Evolutionary conservation across 139 green algal species (phyloP).

Genomic region (Parachlorella kessleri): DNA sequence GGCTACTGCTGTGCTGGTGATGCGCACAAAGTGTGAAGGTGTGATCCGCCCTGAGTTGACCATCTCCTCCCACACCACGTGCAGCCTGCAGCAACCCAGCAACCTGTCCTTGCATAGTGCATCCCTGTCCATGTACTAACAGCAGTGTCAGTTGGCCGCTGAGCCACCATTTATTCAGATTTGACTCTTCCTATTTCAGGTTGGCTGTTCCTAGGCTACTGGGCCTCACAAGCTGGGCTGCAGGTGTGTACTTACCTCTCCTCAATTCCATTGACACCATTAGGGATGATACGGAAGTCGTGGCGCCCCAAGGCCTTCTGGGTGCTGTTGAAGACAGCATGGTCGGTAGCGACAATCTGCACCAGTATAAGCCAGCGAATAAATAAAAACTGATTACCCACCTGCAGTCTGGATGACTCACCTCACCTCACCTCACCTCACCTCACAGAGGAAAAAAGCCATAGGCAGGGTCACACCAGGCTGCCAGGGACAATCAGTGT

Average conservation of each 20-base stretch:
- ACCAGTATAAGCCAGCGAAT: not conserved
- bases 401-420: too few species aligned
- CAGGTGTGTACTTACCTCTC: too few species aligned
- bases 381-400: not conserved
- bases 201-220: too few species aligned
- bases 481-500: too few species aligned
- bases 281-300: constrained; percentile 95
- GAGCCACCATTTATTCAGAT: too few species aligned
- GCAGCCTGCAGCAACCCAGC: constrained; percentile 69
- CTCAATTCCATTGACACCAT: constrained; percentile 97
- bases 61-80: constrained; percentile 88
- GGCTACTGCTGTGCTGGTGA: constrained; percentile 85
- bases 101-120: too few species aligned
- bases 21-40: constrained; percentile 80
- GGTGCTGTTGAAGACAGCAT: constrained; percentile 90
- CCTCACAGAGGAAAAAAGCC: too few species aligned
- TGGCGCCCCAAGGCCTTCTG: constrained; percentile 83
- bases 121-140: too few species aligned
- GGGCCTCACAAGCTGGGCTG: too few species aligned
- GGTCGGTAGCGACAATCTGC: constrained; percentile 86
- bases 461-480: too few species aligned
- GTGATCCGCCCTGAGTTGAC: constrained; percentile 78
- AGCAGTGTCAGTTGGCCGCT: too few species aligned
- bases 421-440: not conserved
- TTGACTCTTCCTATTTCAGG: too few species aligned